Evolutionary conservation across 2,329 filamentous ascomycete species (phyloP).

Genomic region (Fonsecaea monophora): DNA sequence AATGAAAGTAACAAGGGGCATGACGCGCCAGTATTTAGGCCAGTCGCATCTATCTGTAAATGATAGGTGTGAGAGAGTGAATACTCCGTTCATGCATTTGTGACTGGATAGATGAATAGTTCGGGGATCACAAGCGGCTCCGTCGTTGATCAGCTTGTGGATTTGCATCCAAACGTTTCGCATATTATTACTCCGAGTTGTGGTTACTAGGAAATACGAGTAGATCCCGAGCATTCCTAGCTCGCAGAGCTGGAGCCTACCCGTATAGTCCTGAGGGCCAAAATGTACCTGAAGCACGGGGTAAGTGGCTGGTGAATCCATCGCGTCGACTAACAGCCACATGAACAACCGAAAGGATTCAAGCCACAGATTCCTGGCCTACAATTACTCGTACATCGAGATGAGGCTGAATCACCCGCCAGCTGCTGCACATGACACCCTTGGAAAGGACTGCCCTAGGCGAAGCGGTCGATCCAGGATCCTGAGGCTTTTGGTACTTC

Average conservation of each 20-base stretch:
- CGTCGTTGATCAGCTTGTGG: too few relatives aligned
- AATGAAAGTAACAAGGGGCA: not conserved
- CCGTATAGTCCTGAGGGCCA: too few relatives aligned
- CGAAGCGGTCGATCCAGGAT: not conserved
- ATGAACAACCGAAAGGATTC: constrained; percentile 1
- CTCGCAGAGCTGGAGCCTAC: too few relatives aligned
- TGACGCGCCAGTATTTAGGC: not conserved
- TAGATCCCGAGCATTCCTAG: too few relatives aligned
- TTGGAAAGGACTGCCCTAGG: not conserved
- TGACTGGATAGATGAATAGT: too few relatives aligned
- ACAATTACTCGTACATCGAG: not conserved
- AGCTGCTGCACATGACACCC: not conserved
- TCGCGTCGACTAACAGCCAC: not conserved
- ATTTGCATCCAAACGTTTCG: too few relatives aligned
- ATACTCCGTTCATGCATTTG: too few relatives aligned
- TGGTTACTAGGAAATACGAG: too few relatives aligned
- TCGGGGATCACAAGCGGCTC: too few relatives aligned
- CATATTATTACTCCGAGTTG: too few relatives aligned
- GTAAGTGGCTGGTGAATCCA: constrained; percentile 7
- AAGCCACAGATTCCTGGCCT: not conserved
- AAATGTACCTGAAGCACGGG: not conserved
- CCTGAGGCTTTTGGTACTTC: not conserved
- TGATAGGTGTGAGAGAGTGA: too few relatives aligned
- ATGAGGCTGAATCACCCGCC: not conserved
- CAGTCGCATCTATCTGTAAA: not conserved